These are phyloP conservation scores for Ustilago lituana DNA, from an alignment of 1,284 basidiomycete species.

Conservation along the genomic window DNA sequence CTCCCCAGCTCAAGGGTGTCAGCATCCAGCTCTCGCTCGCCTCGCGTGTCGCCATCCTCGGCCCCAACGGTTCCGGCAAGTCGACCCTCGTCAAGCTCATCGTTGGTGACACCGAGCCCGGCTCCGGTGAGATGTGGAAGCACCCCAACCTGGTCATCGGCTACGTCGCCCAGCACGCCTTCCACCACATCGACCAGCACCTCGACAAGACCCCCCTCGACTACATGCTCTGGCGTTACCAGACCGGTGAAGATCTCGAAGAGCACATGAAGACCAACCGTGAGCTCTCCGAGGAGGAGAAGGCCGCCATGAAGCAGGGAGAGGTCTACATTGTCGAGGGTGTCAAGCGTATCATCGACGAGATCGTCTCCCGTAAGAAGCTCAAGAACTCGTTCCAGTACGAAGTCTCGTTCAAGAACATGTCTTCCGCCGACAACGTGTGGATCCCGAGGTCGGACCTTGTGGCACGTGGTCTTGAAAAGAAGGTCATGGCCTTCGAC, in stretches of 20 bases:
- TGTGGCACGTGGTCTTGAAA: constrained; percentile 64
- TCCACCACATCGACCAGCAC: constrained; percentile 68
- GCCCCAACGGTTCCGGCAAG: constrained; percentile 67
- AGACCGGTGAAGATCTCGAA: constrained; percentile 68
- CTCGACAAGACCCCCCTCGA: constrained; percentile 67
- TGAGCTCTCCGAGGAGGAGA: constrained; percentile 60
- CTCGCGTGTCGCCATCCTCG: constrained; percentile 67
- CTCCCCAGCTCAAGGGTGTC: constrained; percentile 65
- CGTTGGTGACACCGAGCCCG: constrained; percentile 67
- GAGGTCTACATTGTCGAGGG: constrained; percentile 65
- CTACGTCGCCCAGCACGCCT: constrained; percentile 68
- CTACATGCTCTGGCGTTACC: constrained; percentile 68
- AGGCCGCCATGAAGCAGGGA: constrained; percentile 64
- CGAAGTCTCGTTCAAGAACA: constrained; percentile 67
- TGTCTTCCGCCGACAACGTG: constrained; percentile 66
- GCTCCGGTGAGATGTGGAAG: constrained; percentile 66
- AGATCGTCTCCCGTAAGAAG: constrained; percentile 67
- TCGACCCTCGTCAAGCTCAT: constrained; percentile 67
- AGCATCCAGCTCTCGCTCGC: constrained; percentile 67
- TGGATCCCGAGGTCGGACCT: constrained; percentile 65
- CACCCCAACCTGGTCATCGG: constrained; percentile 68
- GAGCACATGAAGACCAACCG: constrained; percentile 65
- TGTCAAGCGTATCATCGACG: constrained; percentile 66
- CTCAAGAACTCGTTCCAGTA: constrained; percentile 68
- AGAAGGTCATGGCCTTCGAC: constrained; percentile 65